A percentile compares a stretch with the other conserved stretches of the same genome.
Evolutionary conservation across 2,329 filamentous ascomycete species (phyloP).

Genomic region (Epicoccum nigrum): DNA sequence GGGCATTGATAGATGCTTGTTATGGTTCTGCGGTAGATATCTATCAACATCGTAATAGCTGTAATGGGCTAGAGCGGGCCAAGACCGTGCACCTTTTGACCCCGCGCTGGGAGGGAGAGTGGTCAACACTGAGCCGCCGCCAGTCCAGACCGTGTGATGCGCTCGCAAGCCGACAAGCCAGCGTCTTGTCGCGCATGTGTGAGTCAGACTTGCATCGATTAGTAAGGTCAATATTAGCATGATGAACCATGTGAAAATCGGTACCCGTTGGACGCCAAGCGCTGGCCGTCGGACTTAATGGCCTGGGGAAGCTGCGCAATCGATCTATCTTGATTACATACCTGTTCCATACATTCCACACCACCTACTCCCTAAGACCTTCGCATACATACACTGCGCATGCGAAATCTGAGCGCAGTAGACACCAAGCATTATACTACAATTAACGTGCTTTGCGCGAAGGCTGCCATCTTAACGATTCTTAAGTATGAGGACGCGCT

Average conservation of each 20-base stretch:
- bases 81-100: slow-evolving; percentile 3
- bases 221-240: slow-evolving; percentile 9
- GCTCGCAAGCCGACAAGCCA: background rate
- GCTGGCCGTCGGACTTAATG: slow-evolving; percentile 25
- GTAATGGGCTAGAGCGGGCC: slow-evolving; percentile 6
- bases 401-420: background rate
- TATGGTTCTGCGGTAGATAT: no score
- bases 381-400: background rate
- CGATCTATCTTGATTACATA: slow-evolving; percentile 13
- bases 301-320: slow-evolving; percentile 16
- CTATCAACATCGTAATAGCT: no score
- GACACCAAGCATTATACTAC: no score
- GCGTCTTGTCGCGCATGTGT: slow-evolving; percentile 9
- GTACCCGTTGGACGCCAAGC: slow-evolving; percentile 11
- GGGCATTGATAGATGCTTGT: no score
- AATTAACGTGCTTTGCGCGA: background rate
- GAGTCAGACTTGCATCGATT: slow-evolving; percentile 26
- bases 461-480: background rate
- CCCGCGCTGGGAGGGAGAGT: background rate
- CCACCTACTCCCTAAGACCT: background rate
- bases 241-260: slow-evolving; percentile 13
- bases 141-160: background rate
- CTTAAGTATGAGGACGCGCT: background rate
- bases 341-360: slow-evolving; percentile 3
- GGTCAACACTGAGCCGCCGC: background rate